Evolutionary conservation across 495 filamentous ascomycete genomes (phyloP), one percentile per base, ranked within the genome.

Genomic region (Penicillium diatomitis): DNA sequence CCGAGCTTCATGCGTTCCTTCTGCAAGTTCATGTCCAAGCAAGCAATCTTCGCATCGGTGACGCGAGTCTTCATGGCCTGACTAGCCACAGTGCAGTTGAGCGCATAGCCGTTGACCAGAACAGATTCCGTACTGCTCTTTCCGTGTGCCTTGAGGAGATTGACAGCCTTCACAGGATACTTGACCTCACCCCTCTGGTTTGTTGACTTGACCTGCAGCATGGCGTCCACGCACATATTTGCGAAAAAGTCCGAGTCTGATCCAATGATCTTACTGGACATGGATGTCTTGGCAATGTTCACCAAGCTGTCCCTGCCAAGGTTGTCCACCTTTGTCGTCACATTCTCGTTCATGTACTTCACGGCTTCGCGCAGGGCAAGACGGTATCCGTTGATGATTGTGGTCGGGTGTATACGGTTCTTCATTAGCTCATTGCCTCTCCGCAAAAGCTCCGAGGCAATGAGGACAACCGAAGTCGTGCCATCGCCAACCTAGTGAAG

Each of bases 1-100:
- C 92, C 92, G 10, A 99, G 74, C 77, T 97, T 96, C 92, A 99
- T 97, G 52, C 92, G 79, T 72, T 95, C 89, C 71, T 97, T 99
- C 64, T 96, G 91, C 54, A 99, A 68, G 69, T 99, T 99, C 74
- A 99, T 97, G 63, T 99, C 92, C 41, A 99, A 73, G 63, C 88
- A 87, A 38, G 92, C 92, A 66, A 99, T 97, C 73, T 95, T 96
- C 54, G 94, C 92, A 69, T 96, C 90, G 42, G 79, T 81, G 58
- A 97, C 75, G 53, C 89, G 82, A 29, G 94, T 99, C 58, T 80
- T 88, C 94, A 99, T 99, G 37, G 90, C 90, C 67, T 99, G 92
- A 38, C 89, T 95, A 46, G 92, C 92, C 50, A 99, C 92, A 28
- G 92, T 99, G 74, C 92, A 99, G 77, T 99, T 99, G 54, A 99